Conservation (phyloP, 768 basidiomycete genomes). For the Suillus paluster region DNA sequence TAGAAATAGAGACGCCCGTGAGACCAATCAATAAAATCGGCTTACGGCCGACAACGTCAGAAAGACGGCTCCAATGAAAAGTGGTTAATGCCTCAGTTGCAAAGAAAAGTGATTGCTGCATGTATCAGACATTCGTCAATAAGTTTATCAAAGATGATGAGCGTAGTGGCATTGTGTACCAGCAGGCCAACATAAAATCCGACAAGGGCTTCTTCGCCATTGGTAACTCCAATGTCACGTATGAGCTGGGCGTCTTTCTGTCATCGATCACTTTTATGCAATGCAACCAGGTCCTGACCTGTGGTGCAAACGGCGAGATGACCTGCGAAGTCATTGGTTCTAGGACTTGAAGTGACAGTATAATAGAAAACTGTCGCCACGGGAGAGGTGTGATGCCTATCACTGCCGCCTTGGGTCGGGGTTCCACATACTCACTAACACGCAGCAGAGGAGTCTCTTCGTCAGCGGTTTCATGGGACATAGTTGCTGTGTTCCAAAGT, state of each 20-base stretch:
- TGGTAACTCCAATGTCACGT: conserved; percentile 30
- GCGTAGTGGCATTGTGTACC: conserved; percentile 26
- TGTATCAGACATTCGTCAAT: conserved; percentile 36
- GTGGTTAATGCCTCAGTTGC: conserved; percentile 47
- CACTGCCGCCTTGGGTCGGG: conserved; percentile 15
- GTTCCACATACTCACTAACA: conserved; percentile 30
- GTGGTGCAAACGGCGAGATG: conserved; percentile 71
- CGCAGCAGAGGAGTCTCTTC: conserved; percentile 61
- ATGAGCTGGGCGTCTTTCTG: conserved; percentile 9
- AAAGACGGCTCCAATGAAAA: conserved; percentile 48
- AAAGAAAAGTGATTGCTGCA: conserved; percentile 48
- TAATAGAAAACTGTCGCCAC: conserved; percentile 63
- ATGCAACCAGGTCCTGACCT: conserved; percentile 42
- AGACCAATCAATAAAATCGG: conserved; percentile 47
- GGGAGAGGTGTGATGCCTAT: conserved; percentile 56
- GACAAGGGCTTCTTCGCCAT: conserved; percentile 44
- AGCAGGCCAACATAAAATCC: conserved; percentile 48
- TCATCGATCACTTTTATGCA: background rate
- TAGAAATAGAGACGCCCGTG: conserved; percentile 44
- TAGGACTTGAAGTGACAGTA: conserved; percentile 68
- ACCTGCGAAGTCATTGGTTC: conserved; percentile 75
- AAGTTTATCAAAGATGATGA: background rate
- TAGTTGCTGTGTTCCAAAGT: conserved; percentile 2
- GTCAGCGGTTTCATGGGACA: conserved; percentile 32
- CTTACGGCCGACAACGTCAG: conserved; percentile 46